These are phyloP conservation scores for Gloeostereum incarnatum DNA, from an alignment of 768 basidiomycete species.

Conservation along the genomic window DNA sequence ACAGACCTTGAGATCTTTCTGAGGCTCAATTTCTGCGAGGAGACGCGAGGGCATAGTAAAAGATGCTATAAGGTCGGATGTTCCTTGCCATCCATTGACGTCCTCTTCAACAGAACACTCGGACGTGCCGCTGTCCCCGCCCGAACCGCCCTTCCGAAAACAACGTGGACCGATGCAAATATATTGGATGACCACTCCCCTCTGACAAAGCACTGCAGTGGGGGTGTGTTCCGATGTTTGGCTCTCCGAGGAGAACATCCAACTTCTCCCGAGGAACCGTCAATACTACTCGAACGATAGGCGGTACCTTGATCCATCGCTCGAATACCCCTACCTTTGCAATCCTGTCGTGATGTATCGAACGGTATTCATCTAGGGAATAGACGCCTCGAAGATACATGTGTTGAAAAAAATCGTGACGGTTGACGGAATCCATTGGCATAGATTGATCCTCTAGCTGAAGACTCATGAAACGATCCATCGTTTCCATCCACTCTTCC, in stretches of 20 bases:
- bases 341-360: conserved; percentile 11
- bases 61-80: conserved; percentile 16
- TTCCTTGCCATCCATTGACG: conserved; percentile 13
- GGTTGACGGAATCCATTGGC: conserved; percentile 19
- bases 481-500: conserved; percentile 20
- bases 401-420: conserved; percentile 28
- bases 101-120: conserved; percentile 13
- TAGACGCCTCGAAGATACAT: conserved; percentile 23
- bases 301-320: conserved; percentile 21
- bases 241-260: conserved; percentile 12
- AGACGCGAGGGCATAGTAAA: conserved; percentile 17
- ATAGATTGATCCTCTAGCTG: conserved; percentile 12
- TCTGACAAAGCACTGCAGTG: conserved; percentile 24
- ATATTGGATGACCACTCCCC: conserved; percentile 16
- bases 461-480: conserved; percentile 17
- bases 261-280: conserved; percentile 22
- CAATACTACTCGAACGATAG: conserved; percentile 23
- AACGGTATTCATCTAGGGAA: conserved; percentile 13
- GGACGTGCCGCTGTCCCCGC: conserved; percentile 10
- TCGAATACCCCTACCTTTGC: conserved; percentile 15
- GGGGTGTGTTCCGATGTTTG: conserved; percentile 17
- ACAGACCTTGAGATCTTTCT: conserved; percentile 8
- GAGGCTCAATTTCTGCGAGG: conserved; percentile 12
- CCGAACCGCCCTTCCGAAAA: conserved; percentile 12
- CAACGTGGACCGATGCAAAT: conserved; percentile 19